phyloP scores from a whole-genome alignment of 352 stramenopile genomes.

The Globisporangium okanoganense region DNA sequence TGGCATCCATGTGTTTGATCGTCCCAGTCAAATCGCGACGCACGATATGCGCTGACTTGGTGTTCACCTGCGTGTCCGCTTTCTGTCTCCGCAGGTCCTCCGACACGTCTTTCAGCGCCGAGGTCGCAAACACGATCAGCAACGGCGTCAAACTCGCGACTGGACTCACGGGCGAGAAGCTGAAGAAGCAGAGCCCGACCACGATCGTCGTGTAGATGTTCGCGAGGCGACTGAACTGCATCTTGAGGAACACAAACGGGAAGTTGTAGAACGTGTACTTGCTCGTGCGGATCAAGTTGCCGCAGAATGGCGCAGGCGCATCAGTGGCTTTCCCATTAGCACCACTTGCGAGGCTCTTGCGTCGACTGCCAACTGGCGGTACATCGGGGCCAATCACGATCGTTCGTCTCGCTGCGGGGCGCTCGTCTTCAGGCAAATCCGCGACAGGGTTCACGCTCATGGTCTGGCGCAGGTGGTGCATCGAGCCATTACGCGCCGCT shows the following conservation, averaged over 20 bases:
- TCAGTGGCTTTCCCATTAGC: slow-evolving; percentile 13
- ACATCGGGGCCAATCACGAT: slow-evolving; percentile 37
- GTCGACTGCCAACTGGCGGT: slow-evolving; percentile 16
- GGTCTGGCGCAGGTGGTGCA: slow-evolving; percentile 45
- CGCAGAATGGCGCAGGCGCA: slow-evolving; percentile 43
- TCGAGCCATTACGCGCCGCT: slow-evolving; percentile 24
- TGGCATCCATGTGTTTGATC: slow-evolving; percentile 66
- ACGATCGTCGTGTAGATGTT: slow-evolving; percentile 90
- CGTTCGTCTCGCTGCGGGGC: slow-evolving; percentile 31
- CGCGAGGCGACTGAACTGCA: slow-evolving; percentile 87
- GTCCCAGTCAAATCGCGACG: slow-evolving; percentile 46
- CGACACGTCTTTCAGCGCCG: slow-evolving; percentile 81
- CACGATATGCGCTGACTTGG: slow-evolving; percentile 70
- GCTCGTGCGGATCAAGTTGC: slow-evolving; percentile 82
- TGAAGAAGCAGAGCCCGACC: slow-evolving; percentile 87
- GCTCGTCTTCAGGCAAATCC: slow-evolving; percentile 39
- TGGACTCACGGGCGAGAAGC: slow-evolving; percentile 81
- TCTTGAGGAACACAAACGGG: slow-evolving; percentile 85
- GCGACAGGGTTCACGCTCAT: slow-evolving; percentile 53
- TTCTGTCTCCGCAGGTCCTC: slow-evolving; percentile 82
- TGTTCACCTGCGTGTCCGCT: slow-evolving; percentile 75
- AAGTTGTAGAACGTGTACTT: slow-evolving; percentile 93
- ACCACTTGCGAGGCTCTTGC: slow-evolving; percentile 21
- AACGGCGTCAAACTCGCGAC: slow-evolving; percentile 80
- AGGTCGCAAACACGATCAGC: slow-evolving; percentile 88